These are phyloP conservation scores for Gossypium lobatum DNA, from an alignment of 441 rosid genomes.

Conservation along the genomic window DNA sequence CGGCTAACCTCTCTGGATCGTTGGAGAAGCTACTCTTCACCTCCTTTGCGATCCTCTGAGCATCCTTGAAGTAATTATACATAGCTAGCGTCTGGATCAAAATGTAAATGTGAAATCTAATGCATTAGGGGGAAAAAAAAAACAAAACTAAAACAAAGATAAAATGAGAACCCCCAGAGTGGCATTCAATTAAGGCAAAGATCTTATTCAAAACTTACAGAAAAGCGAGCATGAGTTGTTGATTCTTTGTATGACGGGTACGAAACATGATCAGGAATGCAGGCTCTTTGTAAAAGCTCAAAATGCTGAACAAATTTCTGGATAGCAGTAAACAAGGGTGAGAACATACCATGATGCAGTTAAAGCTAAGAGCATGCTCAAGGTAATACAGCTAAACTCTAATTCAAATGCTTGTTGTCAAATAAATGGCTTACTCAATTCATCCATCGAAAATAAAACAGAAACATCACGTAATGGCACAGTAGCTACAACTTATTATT, in stretches of 20 bases:
- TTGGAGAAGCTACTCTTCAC: slow-evolving; percentile 58
- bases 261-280: slow-evolving; percentile 68
- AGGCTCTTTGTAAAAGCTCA: slow-evolving; percentile 88
- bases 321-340: slow-evolving; percentile 13
- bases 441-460: neutral
- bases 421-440: neutral
- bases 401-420: neutral
- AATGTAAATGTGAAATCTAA: neutral
- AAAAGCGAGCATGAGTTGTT: slow-evolving; percentile 55
- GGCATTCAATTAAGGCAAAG: neutral
- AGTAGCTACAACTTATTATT: neutral
- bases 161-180: neutral
- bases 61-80: slow-evolving; percentile 85
- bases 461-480: neutral
- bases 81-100: slow-evolving; percentile 45
- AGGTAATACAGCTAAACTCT: neutral
- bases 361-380: neutral
- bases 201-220: slow-evolving; percentile 45
- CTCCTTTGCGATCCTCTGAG: slow-evolving; percentile 56
- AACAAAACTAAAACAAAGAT: neutral
- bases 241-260: slow-evolving; percentile 73
- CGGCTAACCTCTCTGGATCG: slow-evolving; percentile 67
- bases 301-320: slow-evolving; percentile 95
- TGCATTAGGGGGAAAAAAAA: neutral
- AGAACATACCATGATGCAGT: slow-evolving; percentile 6